Percentiles rank a stretch among this genome's conserved stretches.
phyloP scores from a whole-genome alignment of 2,329 filamentous ascomycete species.

The Periconia macrospinosa region DNA sequence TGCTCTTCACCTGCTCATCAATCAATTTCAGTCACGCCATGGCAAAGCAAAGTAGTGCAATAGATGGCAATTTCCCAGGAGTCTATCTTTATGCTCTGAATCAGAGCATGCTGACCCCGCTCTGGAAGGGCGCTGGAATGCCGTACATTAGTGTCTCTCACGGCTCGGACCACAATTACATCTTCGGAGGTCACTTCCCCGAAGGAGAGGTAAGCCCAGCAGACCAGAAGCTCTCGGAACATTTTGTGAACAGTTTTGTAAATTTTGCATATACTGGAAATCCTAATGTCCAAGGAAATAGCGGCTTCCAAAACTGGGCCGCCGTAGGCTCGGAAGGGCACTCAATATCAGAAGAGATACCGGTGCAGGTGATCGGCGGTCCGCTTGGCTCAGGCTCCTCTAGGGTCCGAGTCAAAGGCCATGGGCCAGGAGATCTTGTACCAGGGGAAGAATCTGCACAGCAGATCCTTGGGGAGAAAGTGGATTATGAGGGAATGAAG shows the following conservation, averaged over 20 bases:
- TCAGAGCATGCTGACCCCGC: slow-evolving; percentile 13
- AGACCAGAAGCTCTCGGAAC: slow-evolving; percentile 6
- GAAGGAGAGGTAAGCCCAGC: slow-evolving; percentile 4
- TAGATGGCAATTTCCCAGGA: neutral
- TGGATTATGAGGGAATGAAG: neutral
- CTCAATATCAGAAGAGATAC: neutral
- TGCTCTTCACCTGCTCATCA: slow-evolving; percentile 18
- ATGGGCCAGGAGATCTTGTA: neutral
- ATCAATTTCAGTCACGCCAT: slow-evolving; percentile 13
- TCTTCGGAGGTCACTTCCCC: slow-evolving; percentile 12
- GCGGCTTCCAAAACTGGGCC: neutral
- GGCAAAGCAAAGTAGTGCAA: neutral
- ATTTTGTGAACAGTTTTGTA: slow-evolving; percentile 4
- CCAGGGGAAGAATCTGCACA: slow-evolving; percentile 2
- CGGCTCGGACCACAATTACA: slow-evolving; percentile 14
- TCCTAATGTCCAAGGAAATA: neutral
- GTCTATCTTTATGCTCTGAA: slow-evolving; percentile 13
- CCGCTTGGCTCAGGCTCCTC: slow-evolving; percentile 2
- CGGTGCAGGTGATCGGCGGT: slow-evolving; percentile 5
- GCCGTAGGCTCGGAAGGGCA: neutral
- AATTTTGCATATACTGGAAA: slow-evolving; percentile 10
- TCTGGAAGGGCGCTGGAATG: slow-evolving; percentile 14
- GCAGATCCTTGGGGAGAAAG: slow-evolving; percentile 13
- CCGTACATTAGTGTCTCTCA: slow-evolving; percentile 10
- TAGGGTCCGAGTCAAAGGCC: neutral